Percentiles rank a stretch among this genome's conserved stretches.
Evolutionary conservation across 139 green algal species (phyloP).

Genomic region (Trebouxia sp.): DNA sequence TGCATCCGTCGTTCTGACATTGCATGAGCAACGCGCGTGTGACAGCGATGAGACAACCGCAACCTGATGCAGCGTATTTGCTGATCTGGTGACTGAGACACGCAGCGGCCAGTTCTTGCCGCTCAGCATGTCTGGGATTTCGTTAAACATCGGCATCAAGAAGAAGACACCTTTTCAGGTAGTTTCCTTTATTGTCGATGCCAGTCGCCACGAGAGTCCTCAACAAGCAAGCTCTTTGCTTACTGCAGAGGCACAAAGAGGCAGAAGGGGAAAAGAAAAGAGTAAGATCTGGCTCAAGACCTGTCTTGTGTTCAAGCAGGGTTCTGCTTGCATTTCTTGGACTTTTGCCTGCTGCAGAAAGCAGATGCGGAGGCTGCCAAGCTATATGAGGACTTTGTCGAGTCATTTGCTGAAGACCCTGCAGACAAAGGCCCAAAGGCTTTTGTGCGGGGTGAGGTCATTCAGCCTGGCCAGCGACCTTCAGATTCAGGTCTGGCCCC

Average conservation of each 20-base stretch:
- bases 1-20: too few relatives aligned
- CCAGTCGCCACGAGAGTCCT: too few relatives aligned
- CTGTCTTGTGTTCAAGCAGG: not conserved
- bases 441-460: slow-evolving; percentile 68
- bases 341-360: slow-evolving; percentile 50
- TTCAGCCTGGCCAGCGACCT: slow-evolving; percentile 58
- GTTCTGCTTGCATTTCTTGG: not conserved
- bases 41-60: too few relatives aligned
- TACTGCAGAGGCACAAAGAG: slow-evolving; percentile 85
- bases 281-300: slow-evolving; percentile 36
- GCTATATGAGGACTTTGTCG: slow-evolving; percentile 92
- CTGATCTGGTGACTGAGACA: too few relatives aligned
- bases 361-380: slow-evolving; percentile 81
- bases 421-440: slow-evolving; percentile 42
- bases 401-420: slow-evolving; percentile 71
- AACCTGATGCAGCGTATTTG: too few relatives aligned
- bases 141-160: slow-evolving; percentile 31
- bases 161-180: slow-evolving; percentile 91
- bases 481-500: slow-evolving; percentile 25
- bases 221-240: not conserved
- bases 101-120: too few relatives aligned
- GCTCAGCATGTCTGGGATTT: not conserved
- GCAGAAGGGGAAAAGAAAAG: slow-evolving; percentile 84
- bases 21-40: too few relatives aligned
- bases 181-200: not conserved